Evolutionary conservation across 306 rosid species (phyloP).

Genomic region (Acacia acuminata): DNA sequence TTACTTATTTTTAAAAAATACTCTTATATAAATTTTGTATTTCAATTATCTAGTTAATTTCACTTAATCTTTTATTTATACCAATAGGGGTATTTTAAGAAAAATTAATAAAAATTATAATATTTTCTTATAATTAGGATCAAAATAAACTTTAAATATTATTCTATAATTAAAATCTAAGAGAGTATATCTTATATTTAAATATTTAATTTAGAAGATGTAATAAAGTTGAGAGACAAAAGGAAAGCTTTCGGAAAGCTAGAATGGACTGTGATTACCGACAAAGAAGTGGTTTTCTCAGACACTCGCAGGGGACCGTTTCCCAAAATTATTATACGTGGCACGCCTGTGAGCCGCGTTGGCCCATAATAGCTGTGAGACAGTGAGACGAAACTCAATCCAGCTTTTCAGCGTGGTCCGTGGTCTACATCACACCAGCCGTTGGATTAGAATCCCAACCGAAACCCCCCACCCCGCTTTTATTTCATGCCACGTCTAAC

Average conservation of each 20-base stretch:
- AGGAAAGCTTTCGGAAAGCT: background rate
- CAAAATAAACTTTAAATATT: too few species aligned
- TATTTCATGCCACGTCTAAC: background rate
- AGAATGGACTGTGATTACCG: constrained; percentile 25
- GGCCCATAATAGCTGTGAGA: background rate
- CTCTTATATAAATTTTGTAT: too few species aligned
- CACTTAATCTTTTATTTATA: too few species aligned
- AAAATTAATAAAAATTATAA: too few species aligned
- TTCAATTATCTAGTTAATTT: too few species aligned
- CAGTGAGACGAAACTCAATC: constrained; percentile 17
- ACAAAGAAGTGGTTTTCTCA: constrained; percentile 22
- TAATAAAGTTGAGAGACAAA: background rate
- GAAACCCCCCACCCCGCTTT: constrained; percentile 14
- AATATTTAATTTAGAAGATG: too few species aligned
- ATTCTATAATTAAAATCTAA: too few species aligned
- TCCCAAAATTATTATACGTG: constrained; percentile 35
- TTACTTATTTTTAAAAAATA: too few species aligned
- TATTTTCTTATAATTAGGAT: too few species aligned
- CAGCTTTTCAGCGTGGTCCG: constrained; percentile 29
- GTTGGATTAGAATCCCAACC: constrained; percentile 65
- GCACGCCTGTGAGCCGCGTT: background rate
- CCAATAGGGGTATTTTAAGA: too few species aligned
- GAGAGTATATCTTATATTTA: too few species aligned
- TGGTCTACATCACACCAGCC: constrained; percentile 52
- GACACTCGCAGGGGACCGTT: constrained; percentile 1